Evolutionary conservation across 176 grass and related monocot species (phyloP).

Genomic region (Zoysia pacifica): DNA sequence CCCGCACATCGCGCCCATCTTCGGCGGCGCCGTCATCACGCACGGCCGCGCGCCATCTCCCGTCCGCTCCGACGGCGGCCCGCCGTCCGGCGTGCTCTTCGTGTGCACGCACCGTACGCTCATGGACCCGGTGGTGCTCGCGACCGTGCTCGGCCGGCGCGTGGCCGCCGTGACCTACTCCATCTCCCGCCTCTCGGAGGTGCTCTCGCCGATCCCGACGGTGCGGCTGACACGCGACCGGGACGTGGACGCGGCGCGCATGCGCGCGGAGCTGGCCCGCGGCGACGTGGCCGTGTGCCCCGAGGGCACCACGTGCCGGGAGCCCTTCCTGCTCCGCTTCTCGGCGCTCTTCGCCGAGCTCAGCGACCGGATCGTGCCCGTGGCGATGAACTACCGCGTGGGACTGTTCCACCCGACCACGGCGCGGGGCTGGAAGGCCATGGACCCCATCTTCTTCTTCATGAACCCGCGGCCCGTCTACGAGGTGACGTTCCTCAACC

Average conservation of each 20-base stretch:
- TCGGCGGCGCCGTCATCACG: constrained; percentile 68
- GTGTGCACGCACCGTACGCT: constrained; percentile 94
- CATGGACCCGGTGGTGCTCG: constrained; percentile 74
- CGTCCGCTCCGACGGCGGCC: neutral
- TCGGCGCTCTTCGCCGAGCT: constrained; percentile 96
- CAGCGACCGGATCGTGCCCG: constrained; percentile 88
- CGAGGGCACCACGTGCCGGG: constrained; percentile 95
- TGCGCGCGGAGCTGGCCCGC: constrained; percentile 49
- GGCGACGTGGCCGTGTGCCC: constrained; percentile 90
- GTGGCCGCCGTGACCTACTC: constrained; percentile 81
- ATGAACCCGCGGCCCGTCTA: constrained; percentile 92
- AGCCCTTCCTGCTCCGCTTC: constrained; percentile 88
- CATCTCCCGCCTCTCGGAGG: constrained; percentile 69
- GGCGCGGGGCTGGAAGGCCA: constrained; percentile 90
- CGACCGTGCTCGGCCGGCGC: constrained; percentile 56
- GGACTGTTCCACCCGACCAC: constrained; percentile 94
- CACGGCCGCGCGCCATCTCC: constrained; percentile 52
- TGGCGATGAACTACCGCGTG: constrained; percentile 84
- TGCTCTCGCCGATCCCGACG: constrained; percentile 75
- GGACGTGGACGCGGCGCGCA: constrained; percentile 44
- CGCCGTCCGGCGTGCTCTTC: constrained; percentile 61
- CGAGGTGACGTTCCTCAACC: constrained; percentile 89
- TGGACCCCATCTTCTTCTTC: constrained; percentile 99
- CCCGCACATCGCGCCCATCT: constrained; percentile 48
- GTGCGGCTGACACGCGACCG: constrained; percentile 69